Evolutionary conservation across 2,329 filamentous ascomycete species (phyloP).

Genomic region (Grosmannia clavigera): DNA sequence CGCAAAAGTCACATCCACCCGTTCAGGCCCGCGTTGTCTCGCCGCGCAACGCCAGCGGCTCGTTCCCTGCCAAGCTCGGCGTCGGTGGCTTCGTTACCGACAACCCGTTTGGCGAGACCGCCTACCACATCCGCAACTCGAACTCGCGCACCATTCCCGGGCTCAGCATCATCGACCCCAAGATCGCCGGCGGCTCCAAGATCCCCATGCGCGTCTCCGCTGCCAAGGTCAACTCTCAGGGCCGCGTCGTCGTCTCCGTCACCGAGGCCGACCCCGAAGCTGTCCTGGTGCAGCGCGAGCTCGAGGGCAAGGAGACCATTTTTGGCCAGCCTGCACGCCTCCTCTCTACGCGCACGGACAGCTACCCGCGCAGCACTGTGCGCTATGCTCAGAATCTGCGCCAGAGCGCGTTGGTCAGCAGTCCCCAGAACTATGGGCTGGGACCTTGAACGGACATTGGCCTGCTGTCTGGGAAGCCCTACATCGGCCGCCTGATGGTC

Average conservation of each 20-base stretch:
- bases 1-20: conserved; percentile 36
- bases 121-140: conserved; percentile 22
- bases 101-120: conserved; percentile 27
- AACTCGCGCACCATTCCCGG: conserved; percentile 16
- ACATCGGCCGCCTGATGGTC: neutral
- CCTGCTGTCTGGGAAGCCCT: neutral
- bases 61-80: conserved; percentile 31
- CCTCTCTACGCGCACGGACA: conserved; percentile 14
- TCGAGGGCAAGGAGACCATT: conserved; percentile 21
- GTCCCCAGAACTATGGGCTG: conserved; percentile 26
- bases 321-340: conserved; percentile 19
- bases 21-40: conserved; percentile 38
- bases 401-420: conserved; percentile 18
- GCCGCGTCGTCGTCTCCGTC: conserved; percentile 34
- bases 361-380: neutral
- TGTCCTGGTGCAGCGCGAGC: conserved; percentile 34
- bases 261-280: conserved; percentile 25
- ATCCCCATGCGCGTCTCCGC: conserved; percentile 33
- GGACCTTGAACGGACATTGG: neutral
- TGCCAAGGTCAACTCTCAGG: conserved; percentile 35
- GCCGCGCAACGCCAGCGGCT: conserved; percentile 22
- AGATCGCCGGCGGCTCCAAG: conserved; percentile 40
- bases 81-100: conserved; percentile 41
- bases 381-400: conserved; percentile 9
- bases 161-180: conserved; percentile 31